Conservation (phyloP, 1,284 basidiomycete genomes). For the Marasmius oreades region DNA sequence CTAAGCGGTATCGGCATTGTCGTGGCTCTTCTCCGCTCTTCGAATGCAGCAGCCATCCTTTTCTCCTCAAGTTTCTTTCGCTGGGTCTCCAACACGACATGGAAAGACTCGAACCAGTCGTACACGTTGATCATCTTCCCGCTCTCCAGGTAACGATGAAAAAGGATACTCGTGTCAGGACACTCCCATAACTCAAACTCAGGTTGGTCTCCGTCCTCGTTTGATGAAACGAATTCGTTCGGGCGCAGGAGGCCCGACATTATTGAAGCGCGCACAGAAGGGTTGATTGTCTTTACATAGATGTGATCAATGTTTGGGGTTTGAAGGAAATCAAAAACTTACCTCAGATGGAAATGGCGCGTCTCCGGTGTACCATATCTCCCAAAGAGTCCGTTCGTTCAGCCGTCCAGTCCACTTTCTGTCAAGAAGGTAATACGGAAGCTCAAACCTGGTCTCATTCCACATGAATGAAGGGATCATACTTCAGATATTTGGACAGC, state of each 20-base stretch:
- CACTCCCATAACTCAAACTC: conserved; percentile 40
- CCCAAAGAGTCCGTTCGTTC: conserved; percentile 53
- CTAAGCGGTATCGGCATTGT: background rate
- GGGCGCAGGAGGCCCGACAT: conserved; percentile 60
- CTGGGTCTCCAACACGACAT: conserved; percentile 56
- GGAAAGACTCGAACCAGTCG: conserved; percentile 78
- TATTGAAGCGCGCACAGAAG: conserved; percentile 56
- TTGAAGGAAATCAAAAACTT: too few relatives aligned
- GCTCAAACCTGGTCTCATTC: background rate
- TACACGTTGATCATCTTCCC: conserved; percentile 78
- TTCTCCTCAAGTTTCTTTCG: conserved; percentile 22
- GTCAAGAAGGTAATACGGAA: background rate
- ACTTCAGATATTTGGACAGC: background rate
- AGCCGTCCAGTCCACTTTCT: conserved; percentile 31
- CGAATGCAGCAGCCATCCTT: background rate
- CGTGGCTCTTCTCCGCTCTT: background rate
- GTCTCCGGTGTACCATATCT: conserved; percentile 67
- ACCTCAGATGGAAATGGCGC: conserved; percentile 66
- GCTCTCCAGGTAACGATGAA: conserved; percentile 69
- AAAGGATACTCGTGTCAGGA: conserved; percentile 73
- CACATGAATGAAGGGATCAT: too few relatives aligned
- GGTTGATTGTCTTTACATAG: conserved; percentile 51
- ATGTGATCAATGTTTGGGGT: background rate
- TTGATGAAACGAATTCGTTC: conserved; percentile 37
- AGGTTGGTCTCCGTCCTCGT: conserved; percentile 18